Evolutionary conservation across 768 basidiomycete genomes (phyloP), one percentile per base, ranked within the genome.

Genomic region (Suillus decipiens): DNA sequence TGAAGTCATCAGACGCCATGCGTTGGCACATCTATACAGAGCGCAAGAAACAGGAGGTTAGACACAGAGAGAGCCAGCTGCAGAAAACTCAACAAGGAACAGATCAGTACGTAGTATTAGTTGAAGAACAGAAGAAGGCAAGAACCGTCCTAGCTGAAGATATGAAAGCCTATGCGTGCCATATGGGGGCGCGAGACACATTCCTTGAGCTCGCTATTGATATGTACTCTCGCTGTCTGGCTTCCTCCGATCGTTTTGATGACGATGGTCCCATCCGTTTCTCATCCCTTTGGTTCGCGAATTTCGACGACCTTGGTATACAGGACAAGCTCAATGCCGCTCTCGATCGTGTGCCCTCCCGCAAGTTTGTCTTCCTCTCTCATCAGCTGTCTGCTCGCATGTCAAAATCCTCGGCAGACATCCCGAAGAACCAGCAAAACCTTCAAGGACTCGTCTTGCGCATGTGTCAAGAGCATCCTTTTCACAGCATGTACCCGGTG

Each of bases 331-430:
- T 89, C 72, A 68, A 78, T 42, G 48, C 66, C 1, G 83, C 86
- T 2, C 72, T 95, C 10, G 74, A 75, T 54, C 79, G 82, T 2
- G 83, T 96, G 43, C 92, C 95, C 1, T 92, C 95, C 0, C 82
- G 86, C 64, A 99, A 99, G 74, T 90, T 98, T 70, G 83, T 96
- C 50, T 93, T 95, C 74, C 82, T 99, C 60, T 88, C 93, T 78
- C 94, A 96, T 76, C 97, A 99, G 76, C 85, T 99, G 5, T 88
- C 95, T 0, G 95, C 96, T n/a, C 86, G 96, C 9, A 81, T 99
- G 36, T 84, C 89, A 14, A 84, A 78, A 50, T 63, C 79, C 17
- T 66, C 72, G 10, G 68, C 72, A 28, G 55, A 70, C 3, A 41
- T 76, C 41, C 63, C 75, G 6, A 65, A 75, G 47, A 80, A 79